Percentiles rank a stretch among this genome's conserved stretches.
phyloP scores from a whole-genome alignment of 352 stramenopile species.

The Phytophthora fragariae region DNA sequence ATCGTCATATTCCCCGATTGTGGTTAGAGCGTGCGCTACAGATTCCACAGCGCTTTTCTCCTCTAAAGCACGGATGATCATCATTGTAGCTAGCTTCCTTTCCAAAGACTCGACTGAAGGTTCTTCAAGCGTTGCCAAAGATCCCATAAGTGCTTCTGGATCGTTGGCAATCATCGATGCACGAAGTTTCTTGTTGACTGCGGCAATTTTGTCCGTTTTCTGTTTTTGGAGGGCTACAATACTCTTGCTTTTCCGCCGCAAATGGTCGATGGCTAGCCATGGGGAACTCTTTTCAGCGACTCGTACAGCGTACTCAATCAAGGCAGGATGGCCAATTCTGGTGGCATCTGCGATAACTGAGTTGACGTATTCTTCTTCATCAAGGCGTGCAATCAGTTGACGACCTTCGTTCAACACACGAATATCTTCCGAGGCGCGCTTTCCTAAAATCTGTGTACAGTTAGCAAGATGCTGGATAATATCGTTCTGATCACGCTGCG shows the following conservation, averaged over 20 bases:
- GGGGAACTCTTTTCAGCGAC: constrained; percentile 73
- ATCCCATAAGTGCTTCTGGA: constrained; percentile 73
- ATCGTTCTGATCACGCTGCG: constrained; percentile 58
- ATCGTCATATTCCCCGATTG: constrained; percentile 37
- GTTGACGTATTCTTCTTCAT: constrained; percentile 82
- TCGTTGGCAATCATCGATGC: constrained; percentile 72
- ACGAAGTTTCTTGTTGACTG: constrained; percentile 62
- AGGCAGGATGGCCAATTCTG: constrained; percentile 56
- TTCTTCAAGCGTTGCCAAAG: constrained; percentile 70
- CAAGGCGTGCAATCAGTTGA: constrained; percentile 61
- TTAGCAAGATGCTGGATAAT: constrained; percentile 72
- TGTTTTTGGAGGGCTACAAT: constrained; percentile 44
- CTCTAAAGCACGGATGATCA: constrained; percentile 81
- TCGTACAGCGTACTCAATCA: constrained; percentile 73
- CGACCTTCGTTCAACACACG: constrained; percentile 62
- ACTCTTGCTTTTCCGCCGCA: constrained; percentile 50
- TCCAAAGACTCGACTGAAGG: constrained; percentile 73
- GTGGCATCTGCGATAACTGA: constrained; percentile 76
- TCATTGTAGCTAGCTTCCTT: constrained; percentile 81
- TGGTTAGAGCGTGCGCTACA: constrained; percentile 49
- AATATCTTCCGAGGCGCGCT: constrained; percentile 62
- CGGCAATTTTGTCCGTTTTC: constrained; percentile 49
- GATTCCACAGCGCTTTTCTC: constrained; percentile 73
- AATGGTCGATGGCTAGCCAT: constrained; percentile 59
- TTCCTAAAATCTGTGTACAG: constrained; percentile 66